Conservation (phyloP, 1,284 basidiomycete species). For the Boletus semigastroideus region DNA sequence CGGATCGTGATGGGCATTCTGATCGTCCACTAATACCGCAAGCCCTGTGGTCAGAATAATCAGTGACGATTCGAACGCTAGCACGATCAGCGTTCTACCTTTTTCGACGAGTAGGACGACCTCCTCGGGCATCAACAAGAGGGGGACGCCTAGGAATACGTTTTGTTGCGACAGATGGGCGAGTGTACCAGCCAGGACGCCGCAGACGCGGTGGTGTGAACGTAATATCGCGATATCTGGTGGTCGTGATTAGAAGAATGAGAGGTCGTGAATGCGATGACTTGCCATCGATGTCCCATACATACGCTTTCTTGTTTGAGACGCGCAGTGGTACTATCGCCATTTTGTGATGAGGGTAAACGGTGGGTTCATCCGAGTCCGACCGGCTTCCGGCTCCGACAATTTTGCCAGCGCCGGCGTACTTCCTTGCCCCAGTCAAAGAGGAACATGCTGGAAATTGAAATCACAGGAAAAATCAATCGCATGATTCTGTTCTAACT, state of each 20-base stretch:
- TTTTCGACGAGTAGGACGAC: conserved; percentile 83
- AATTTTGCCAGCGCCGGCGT: not conserved
- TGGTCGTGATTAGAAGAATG: conserved; percentile 12
- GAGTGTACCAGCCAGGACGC: conserved; percentile 86
- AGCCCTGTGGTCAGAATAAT: conserved; percentile 49
- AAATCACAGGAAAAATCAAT: too few relatives aligned
- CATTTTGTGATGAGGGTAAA: not conserved
- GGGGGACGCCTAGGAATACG: conserved; percentile 89
- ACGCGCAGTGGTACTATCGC: conserved; percentile 53
- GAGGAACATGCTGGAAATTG: too few relatives aligned
- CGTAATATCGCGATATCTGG: conserved; percentile 79
- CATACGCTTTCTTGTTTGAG: conserved; percentile 68
- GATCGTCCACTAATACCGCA: conserved; percentile 79
- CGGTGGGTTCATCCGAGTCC: conserved; percentile 7
- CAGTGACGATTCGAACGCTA: not conserved
- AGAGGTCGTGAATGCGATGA: not conserved
- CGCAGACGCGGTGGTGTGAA: conserved; percentile 79
- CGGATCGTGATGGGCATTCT: conserved; percentile 60
- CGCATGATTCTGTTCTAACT: not conserved
- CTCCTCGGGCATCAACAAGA: conserved; percentile 90
- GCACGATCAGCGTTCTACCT: conserved; percentile 43
- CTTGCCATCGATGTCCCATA: conserved; percentile 78
- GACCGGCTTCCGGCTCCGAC: conserved; percentile 19
- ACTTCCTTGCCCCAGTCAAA: not conserved
- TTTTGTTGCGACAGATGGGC: conserved; percentile 97